Base-by-base conservation (phyloP, 371 early-diverging fungal species). In the Paraphysoderma sedebokerense region DNA sequence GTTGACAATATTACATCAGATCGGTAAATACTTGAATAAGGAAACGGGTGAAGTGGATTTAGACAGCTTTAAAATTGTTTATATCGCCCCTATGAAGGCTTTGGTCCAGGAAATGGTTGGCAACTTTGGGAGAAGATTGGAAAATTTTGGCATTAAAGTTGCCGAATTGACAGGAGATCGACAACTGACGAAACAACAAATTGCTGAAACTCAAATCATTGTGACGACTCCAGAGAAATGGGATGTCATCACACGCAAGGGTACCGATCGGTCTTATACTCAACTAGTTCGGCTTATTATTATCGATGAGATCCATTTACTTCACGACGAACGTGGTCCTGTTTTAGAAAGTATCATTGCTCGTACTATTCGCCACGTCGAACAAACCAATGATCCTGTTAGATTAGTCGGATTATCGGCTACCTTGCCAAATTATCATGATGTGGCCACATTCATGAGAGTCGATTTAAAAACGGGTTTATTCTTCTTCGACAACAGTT, bases 151-250 rank as follows among this genome's bases (percentile, higher is more conserved):
- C n/a, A 67, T 91, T 41, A 75, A 66, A 19, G 96, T 98, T 17
- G 82, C 85, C 9, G 99, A 99, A 68, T 76, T 97, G 57, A 98
- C 99, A 15, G 99, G 99, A 58, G 99, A 99, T 68, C 81, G 88
- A 4, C 92, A 97, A 57, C 61, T 97, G 50, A 90, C 92, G 23
- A 85, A 85, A 61, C 81, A 82, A 56, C 92, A 98, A 60, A 84
- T 98, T 39, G 72, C 85, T 13, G 87, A 87, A 39, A 88, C 96
- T 1, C 87, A 95, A 56, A 81, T 99, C 56, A 91, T 99, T 53
- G 85, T 99, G 23, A 97, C 98, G 3, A 99, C 99, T 0, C 99
- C 99, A 8, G 99, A 99, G 64, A 99, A 99, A 64, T 98, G 98
- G 93, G 99, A 99, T 66, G 82, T 98, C 26, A 81, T 92, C 41